These are phyloP conservation scores for Neocatenulostroma microsporum DNA, from an alignment of 2,329 filamentous ascomycete genomes.

Conservation along the genomic window DNA sequence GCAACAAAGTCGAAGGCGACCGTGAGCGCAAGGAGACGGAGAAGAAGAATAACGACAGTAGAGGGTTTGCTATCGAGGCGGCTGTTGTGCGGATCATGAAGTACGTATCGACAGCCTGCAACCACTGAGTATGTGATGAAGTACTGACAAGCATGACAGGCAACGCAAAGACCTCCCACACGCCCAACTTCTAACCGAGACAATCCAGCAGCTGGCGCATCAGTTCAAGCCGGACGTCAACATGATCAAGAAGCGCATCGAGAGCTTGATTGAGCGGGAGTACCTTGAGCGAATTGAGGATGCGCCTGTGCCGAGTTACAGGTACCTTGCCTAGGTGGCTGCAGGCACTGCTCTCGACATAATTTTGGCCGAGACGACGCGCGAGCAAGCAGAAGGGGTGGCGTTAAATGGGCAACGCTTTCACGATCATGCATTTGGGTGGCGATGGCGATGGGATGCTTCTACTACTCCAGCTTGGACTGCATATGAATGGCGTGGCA, in stretches of 20 bases:
- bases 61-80: constrained; percentile 65
- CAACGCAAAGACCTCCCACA: constrained; percentile 67
- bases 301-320: constrained; percentile 54
- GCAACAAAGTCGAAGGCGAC: constrained; percentile 75
- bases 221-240: constrained; percentile 69
- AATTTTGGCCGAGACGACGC: no score
- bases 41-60: constrained; percentile 64
- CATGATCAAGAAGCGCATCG: constrained; percentile 75
- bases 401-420: no score
- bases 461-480: no score
- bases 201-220: constrained; percentile 58
- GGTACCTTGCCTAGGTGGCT: constrained; percentile 59
- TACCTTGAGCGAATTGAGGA: constrained; percentile 71
- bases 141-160: constrained; percentile 35
- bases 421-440: no score
- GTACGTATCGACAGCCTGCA: constrained; percentile 44
- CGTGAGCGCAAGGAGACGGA: constrained; percentile 62
- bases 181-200: constrained; percentile 61
- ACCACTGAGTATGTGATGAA: constrained; percentile 2
- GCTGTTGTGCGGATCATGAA: constrained; percentile 80
- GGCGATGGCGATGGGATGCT: no score
- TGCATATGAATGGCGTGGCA: no score
- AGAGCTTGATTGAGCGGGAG: constrained; percentile 67
- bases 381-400: no score
- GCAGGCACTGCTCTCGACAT: neutral